phyloP scores from a whole-genome alignment of 1,139 yeast genomes.

The Pichia sp. region DNA sequence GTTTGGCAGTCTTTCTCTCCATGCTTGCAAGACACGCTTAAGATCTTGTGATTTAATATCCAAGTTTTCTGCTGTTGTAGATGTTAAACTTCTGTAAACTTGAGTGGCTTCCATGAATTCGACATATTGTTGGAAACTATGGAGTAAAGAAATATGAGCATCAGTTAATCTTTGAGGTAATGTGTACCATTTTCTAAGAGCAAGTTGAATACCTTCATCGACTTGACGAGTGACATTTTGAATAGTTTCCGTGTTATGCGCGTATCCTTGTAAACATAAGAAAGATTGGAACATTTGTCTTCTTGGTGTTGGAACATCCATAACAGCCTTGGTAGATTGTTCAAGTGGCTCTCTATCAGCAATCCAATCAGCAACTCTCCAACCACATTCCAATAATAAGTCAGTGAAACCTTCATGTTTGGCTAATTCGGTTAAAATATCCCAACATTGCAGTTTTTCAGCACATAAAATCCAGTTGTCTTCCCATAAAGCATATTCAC shows the following conservation, averaged over 20 bases:
- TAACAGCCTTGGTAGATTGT: slow-evolving; percentile 90
- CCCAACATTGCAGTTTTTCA: slow-evolving; percentile 98
- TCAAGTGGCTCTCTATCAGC: slow-evolving; percentile 93
- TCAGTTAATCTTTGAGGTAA: slow-evolving; percentile 74
- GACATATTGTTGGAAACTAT: slow-evolving; percentile 95
- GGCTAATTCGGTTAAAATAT: slow-evolving; percentile 91
- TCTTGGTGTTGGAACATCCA: slow-evolving; percentile 99
- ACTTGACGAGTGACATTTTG: slow-evolving; percentile 83
- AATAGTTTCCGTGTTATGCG: slow-evolving; percentile 81
- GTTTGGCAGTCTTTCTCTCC: slow-evolving; percentile 97
- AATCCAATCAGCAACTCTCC: slow-evolving; percentile 99
- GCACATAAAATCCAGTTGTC: slow-evolving; percentile 99
- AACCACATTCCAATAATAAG: slow-evolving; percentile 91
- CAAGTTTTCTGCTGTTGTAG: slow-evolving; percentile 89
- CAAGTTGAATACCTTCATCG: slow-evolving; percentile 95
- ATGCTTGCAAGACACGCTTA: slow-evolving; percentile 91
- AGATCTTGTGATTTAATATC: slow-evolving; percentile 93
- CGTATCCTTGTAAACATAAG: slow-evolving; percentile 88
- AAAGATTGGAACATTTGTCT: slow-evolving; percentile 95
- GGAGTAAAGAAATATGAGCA: slow-evolving; percentile 89
- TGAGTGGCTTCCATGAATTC: slow-evolving; percentile 98
- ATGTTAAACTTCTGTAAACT: slow-evolving; percentile 82
- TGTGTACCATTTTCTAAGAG: slow-evolving; percentile 91
- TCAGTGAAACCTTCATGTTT: slow-evolving; percentile 98
- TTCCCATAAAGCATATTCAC: slow-evolving; percentile 97